Percentiles rank a stretch among this genome's conserved stretches.
Evolutionary conservation across 495 filamentous ascomycete genomes (phyloP).

Genomic region (Tuber magnatum): DNA sequence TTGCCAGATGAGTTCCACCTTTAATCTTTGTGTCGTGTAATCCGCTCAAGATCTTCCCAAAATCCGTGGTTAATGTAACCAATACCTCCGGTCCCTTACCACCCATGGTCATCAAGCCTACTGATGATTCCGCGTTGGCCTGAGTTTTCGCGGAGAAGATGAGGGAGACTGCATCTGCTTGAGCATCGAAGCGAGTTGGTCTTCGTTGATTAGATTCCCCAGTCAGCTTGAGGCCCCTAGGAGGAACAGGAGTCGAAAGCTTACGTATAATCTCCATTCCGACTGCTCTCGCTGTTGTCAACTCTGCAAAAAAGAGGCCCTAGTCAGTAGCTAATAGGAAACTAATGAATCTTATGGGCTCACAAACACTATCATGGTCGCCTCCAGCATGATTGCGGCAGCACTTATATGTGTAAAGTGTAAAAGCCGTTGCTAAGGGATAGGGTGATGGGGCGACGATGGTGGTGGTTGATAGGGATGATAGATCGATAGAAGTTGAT

Average conservation of each 20-base stretch:
- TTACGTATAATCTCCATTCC: conserved; percentile 92
- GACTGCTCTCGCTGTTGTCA: conserved; percentile 95
- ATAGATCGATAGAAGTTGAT: conserved; percentile 5
- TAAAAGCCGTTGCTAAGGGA: conserved; percentile 7
- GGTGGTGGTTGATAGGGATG: conserved; percentile 21
- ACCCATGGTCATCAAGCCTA: conserved; percentile 98
- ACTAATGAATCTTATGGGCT: neutral
- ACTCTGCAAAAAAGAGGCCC: conserved; percentile 50
- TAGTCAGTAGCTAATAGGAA: conserved; percentile 4
- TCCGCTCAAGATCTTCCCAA: conserved; percentile 88
- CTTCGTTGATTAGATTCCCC: conserved; percentile 42
- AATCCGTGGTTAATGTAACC: conserved; percentile 88
- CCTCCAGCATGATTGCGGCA: conserved; percentile 51
- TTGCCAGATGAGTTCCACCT: conserved; percentile 75
- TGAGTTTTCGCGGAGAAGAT: conserved; percentile 91
- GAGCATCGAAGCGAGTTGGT: conserved; percentile 90
- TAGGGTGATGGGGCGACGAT: conserved; percentile 5
- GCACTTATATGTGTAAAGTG: conserved; percentile 15
- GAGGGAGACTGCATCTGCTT: conserved; percentile 87
- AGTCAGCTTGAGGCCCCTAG: conserved; percentile 19
- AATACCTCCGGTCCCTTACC: conserved; percentile 94
- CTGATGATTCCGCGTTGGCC: conserved; percentile 90
- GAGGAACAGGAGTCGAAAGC: conserved; percentile 14
- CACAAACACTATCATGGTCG: conserved; percentile 53
- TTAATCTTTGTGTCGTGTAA: conserved; percentile 91